Evolutionary conservation across 805 yeast genomes (phyloP), one percentile per base, ranked within the genome.

Genomic region (Lipomyces lipofer): DNA sequence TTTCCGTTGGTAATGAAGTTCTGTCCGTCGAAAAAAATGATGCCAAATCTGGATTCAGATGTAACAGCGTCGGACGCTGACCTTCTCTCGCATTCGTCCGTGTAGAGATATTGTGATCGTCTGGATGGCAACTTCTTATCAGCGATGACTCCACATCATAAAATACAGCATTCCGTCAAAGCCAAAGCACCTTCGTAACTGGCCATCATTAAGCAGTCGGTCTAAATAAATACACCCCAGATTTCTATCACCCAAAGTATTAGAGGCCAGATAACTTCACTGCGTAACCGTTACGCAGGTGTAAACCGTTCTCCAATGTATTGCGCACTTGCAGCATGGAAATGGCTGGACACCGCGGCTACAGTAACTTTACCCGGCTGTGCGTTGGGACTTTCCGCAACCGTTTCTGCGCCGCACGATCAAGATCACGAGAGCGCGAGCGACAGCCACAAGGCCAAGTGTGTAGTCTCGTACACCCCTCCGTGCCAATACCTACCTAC

Each of bases 1-100:
- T 43, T 36, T 46, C 48, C 1, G 50, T 15, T 19, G 49, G 47
- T 7, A 15, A 32, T 24, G 33, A 6, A 15, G 42, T 13, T 15
- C 48, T 17, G 36, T 47, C 60, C 10, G 58, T 46, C 17, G 62
- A 58, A 43, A 58, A 58, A 36, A 58, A 58, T 4, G 57, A 32
- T 2, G 62, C 56, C 7, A 58, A 48, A 28, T 58, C 62, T 2
- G 62, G 62, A 19, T 56, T 54, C 43, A 49, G n/a, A 30, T 51
- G 42, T 12, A 47, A 24, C 39, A 55, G 47, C 1, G 62, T 51
- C 24, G 51, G 56, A 12, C 60, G 52, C 17, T 35, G 51, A 4
- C 36, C 50, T 17, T 28, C 22, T 12, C 32, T 19, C 9, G 28
- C 28, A 7, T 19, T 19, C 7, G 10, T 39, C 13, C 33, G 15